Percentiles rank a stretch among this genome's conserved stretches.
Conservation (phyloP, 2,329 filamentous ascomycete species). For the Phoma herbarum region DNA sequence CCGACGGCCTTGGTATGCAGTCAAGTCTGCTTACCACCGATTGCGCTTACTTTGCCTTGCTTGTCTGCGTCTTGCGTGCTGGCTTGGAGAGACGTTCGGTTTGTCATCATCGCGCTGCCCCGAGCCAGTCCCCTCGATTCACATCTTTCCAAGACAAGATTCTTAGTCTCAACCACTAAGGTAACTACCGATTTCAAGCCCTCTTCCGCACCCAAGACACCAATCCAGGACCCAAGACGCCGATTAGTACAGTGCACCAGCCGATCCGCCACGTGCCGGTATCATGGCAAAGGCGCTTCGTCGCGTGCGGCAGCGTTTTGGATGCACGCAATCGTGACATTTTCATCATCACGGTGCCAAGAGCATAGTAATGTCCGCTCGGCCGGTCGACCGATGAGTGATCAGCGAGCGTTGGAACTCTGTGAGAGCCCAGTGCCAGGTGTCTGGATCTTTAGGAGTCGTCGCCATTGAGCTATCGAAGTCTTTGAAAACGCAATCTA, state of each 20-base stretch:
- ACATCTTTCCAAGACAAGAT: not conserved
- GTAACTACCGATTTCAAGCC: constrained; percentile 12
- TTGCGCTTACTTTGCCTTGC: not conserved
- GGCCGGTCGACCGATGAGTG: constrained; percentile 7
- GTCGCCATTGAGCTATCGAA: not conserved
- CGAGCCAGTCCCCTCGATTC: constrained; percentile 7
- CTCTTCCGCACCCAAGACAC: constrained; percentile 6
- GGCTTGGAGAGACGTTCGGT: constrained; percentile 8
- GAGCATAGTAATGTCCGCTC: not conserved
- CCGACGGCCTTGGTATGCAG: constrained; percentile 18
- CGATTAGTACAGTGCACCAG: constrained; percentile 7
- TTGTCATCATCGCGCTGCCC: constrained; percentile 23
- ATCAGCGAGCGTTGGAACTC: constrained; percentile 10
- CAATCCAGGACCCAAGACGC: constrained; percentile 6
- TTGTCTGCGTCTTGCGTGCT: not conserved
- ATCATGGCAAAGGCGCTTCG: constrained; percentile 6
- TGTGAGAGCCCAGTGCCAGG: constrained; percentile 1
- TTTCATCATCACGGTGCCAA: not conserved
- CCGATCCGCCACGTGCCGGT: constrained; percentile 11
- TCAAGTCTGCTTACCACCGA: constrained; percentile 16
- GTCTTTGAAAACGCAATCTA: not conserved
- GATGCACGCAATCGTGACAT: constrained; percentile 13
- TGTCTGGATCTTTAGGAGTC: constrained; percentile 11
- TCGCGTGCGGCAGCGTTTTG: constrained; percentile 8
- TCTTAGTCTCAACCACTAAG: not conserved